Base-by-base conservation (phyloP, 2,329 filamentous ascomycete species). In the Beauveria sp. region DNA sequence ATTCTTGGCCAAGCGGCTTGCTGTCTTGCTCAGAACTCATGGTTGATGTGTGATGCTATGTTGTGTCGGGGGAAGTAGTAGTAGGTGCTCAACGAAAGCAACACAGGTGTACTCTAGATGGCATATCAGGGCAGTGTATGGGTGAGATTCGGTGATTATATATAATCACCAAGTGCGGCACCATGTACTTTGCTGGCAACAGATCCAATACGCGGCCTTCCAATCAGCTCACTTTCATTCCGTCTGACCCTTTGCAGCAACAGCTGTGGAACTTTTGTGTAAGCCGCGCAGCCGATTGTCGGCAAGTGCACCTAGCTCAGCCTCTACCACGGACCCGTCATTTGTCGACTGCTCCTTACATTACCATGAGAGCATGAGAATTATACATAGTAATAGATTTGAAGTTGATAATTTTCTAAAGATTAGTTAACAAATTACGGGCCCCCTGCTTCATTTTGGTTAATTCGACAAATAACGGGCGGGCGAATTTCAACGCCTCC, bases 1-100 rank as follows among this genome's bases (percentile, higher is more conserved):
- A 93, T 75, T 79, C 74, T 24, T 73, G 70, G 45, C 74, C 75
- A 2, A 76, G 67, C 24, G 66, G 69, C 34, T 66, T 65, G 50
- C 64, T 66, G 14, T 63, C 52, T 28, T 61, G 42, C 16, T 61
- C 50, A 7, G 45, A 56, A 49, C 12, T 20, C 62, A 62, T 66
- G 60, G 14, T 55, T 10, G 24, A 22, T 3, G 48, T 45, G 1
- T 43, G 22, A 34, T 34, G 10, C 10, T 34, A 34, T 34, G 4
- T 31, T 34, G 31, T 34, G 9, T 34, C 12, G 9, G 31, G 10
- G 10, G 10, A 34, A 34, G 7, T 14, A 10, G 51, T 16, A 38
- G 34, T 38, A 16, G 12, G 5, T 38, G 14, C 31, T 38, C 34
- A n/a, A 31, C 12, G 16, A 34, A 46, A 28, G 10, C 18, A 22